These are phyloP conservation scores for Marasmius fiardii DNA, from an alignment of 1,284 basidiomycete species.

Conservation along the genomic window DNA sequence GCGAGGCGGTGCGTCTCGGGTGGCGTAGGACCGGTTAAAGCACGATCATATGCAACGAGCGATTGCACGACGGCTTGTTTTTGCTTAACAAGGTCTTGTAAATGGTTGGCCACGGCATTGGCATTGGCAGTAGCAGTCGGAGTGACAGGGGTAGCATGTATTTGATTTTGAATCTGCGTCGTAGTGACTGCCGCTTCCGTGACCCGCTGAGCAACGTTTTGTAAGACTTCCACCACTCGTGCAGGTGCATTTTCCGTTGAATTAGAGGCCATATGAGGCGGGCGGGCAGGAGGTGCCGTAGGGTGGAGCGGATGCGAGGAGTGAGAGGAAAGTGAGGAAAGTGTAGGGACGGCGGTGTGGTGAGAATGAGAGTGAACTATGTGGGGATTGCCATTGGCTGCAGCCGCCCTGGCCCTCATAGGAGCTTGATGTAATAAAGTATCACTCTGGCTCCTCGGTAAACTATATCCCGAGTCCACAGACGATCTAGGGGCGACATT, in stretches of 20 bases:
- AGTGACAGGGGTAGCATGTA: not conserved
- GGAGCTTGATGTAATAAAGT: slow-evolving; percentile 29
- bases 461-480: slow-evolving; percentile 57
- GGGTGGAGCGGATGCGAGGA: not conserved
- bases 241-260: slow-evolving; percentile 19
- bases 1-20: slow-evolving; percentile 47
- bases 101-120: slow-evolving; percentile 32
- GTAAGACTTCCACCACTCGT: slow-evolving; percentile 72
- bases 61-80: slow-evolving; percentile 76
- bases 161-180: slow-evolving; percentile 25
- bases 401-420: slow-evolving; percentile 14
- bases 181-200: slow-evolving; percentile 67
- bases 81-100: slow-evolving; percentile 72
- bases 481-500: slow-evolving; percentile 70
- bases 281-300: not conserved
- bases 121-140: not conserved
- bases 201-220: slow-evolving; percentile 70
- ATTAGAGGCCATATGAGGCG: not conserved
- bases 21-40: slow-evolving; percentile 50
- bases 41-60: slow-evolving; percentile 70
- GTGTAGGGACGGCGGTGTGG: not conserved
- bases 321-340: not conserved
- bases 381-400: slow-evolving; percentile 27
- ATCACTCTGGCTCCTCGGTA: slow-evolving; percentile 62
- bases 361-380: not conserved